Percentiles rank a stretch among this genome's conserved stretches.
These are phyloP conservation scores for Anethum foeniculum DNA, from an alignment of 140 eudicot genomes.

Conservation along the genomic window DNA sequence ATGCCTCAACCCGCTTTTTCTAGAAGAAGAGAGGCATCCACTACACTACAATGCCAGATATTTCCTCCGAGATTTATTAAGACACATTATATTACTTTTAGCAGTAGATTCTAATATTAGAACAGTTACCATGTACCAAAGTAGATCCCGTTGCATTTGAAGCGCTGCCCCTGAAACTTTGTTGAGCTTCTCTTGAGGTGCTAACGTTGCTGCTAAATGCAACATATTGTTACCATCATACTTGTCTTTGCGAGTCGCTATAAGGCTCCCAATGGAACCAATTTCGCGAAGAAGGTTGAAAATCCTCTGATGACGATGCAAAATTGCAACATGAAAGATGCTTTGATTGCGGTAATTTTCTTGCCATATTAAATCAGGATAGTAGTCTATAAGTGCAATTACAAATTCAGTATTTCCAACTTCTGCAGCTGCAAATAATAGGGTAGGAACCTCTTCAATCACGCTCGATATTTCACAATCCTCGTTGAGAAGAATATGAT, in stretches of 20 bases:
- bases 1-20: too few species aligned
- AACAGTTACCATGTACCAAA: constrained; percentile 28
- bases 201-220: constrained; percentile 24
- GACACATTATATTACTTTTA: not conserved
- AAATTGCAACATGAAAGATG: constrained; percentile 26
- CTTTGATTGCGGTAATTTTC: not conserved
- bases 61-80: not conserved
- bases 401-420: constrained; percentile 19
- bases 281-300: constrained; percentile 18
- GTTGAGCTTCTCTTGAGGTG: constrained; percentile 9
- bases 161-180: constrained; percentile 15
- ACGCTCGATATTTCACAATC: not conserved
- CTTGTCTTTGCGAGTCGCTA: constrained; percentile 10
- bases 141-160: constrained; percentile 20
- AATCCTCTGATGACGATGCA: constrained; percentile 20
- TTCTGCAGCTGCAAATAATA: constrained; percentile 24
- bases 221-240: constrained; percentile 25
- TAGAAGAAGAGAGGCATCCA: too few species aligned
- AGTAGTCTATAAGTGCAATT: constrained; percentile 14
- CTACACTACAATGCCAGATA: not conserved
- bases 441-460: not conserved
- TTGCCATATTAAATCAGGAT: constrained; percentile 28
- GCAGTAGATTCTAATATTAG: not conserved
- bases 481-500: not conserved
- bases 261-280: constrained; percentile 14